Evolutionary conservation across 192 early-diverging fungal species (phyloP), one percentile per base, ranked within the genome.

Genomic region (Backusella macrospora): DNA sequence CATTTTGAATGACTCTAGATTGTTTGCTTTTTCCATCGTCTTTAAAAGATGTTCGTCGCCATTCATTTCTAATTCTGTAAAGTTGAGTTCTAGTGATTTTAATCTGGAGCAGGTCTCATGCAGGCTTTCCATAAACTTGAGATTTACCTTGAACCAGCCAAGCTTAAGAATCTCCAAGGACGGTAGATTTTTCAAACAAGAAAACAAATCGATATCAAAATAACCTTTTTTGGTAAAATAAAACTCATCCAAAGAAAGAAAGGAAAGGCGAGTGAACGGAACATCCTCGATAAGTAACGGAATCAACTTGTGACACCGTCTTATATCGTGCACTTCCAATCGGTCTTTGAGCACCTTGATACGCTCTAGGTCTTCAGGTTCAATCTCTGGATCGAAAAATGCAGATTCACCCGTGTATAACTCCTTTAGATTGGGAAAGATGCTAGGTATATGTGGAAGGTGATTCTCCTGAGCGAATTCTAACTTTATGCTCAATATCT

Each of bases 61-160:
- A 26, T 59, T 59, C 52, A 59, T 59, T 59, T 59, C 52, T 23
- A 59, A 9, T 23, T 59, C 52, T 10, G 52, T 59, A 59, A 26
- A 59, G 10, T 59, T 59, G 52, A 59, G 26, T 1, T 23, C 4
- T 12, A 59, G 52, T 10, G 52, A 13, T 59, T 59, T 59, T 10
- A 59, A 59, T 59, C 26, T 59, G 8, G 52, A 12, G 5, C 52
- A 59, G 13, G 10, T 59, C 12, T 59, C 21, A 59, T 59, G 52
- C 52, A 59, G 12, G 21, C 26, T 9, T 59, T 59, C 52, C 52
- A 59, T 59, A 59, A 59, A 59, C 10, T 59, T 59, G 21, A 59
- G 21, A 59, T 59, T 59, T 10, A 59, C 52, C 52, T 59, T 59
- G 52, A 59, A 59, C 52, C 52, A 59, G 52, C 52, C 52, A 59